Evolutionary conservation across 139 green algal genomes (phyloP).

Genomic region (Micromonas commoda): DNA sequence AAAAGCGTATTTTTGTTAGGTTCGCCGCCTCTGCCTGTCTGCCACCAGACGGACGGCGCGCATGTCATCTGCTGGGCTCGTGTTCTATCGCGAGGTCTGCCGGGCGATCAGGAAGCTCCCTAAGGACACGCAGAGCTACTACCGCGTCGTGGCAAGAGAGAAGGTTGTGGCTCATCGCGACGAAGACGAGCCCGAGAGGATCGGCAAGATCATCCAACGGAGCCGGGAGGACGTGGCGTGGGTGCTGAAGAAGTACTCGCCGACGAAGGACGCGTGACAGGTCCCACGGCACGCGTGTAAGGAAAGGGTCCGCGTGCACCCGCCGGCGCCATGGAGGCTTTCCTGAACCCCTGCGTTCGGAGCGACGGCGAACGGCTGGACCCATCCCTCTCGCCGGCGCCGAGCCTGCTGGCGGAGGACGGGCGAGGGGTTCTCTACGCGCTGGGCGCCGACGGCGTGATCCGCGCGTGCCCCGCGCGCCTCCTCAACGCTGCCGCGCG

Average conservation of each 20-base stretch:
- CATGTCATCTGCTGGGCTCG: not conserved
- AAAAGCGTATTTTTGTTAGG: no score
- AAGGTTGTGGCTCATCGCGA: not conserved
- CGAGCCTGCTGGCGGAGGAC: not conserved
- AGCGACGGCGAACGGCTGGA: not conserved
- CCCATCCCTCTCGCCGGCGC: not conserved
- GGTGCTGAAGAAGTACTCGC: not conserved
- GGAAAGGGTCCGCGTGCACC: not conserved
- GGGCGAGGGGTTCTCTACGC: not conserved
- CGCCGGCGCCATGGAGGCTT: not conserved
- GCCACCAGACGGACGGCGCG: no score
- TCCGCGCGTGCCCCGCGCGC: no score
- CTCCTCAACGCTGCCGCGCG: not conserved
- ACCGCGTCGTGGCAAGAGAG: not conserved
- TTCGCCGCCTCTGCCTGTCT: not conserved
- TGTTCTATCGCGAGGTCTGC: not conserved
- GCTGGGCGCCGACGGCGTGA: not conserved
- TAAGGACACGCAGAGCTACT: not conserved
- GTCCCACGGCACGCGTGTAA: not conserved
- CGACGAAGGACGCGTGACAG: not conserved
- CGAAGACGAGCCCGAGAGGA: not conserved
- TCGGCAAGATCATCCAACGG: not conserved
- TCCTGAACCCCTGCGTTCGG: not conserved
- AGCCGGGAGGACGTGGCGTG: not conserved
- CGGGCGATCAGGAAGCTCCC: not conserved